phyloP scores from a whole-genome alignment of 176 grass and related monocot genomes.

The Urochloa ruziziensis region DNA sequence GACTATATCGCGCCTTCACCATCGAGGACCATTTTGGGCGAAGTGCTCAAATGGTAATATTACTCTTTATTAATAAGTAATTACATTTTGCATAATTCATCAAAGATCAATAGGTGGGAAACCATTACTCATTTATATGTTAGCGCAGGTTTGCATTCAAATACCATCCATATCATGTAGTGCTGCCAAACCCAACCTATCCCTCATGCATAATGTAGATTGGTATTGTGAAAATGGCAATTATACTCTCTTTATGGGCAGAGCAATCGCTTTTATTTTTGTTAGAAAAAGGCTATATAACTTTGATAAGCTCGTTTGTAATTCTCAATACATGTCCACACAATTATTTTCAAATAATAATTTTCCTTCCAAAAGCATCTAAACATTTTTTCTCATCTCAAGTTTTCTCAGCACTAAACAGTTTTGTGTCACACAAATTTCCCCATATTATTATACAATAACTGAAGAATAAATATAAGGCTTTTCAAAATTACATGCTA shows the following conservation, averaged over 20 bases:
- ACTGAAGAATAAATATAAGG: neutral
- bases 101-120: no score
- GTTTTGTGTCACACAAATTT: neutral
- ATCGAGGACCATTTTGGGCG: no score
- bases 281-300: neutral
- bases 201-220: neutral
- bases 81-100: no score
- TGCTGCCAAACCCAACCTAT: neutral
- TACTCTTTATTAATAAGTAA: no score
- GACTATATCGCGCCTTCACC: no score
- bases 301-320: neutral
- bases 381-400: neutral
- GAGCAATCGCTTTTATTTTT: neutral
- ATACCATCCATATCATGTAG: neutral
- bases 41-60: no score
- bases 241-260: neutral
- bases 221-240: neutral
- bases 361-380: neutral
- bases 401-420: neutral
- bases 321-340: no score
- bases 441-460: neutral
- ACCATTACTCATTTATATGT: no score
- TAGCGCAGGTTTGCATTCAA: neutral
- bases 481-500: neutral
- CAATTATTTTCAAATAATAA: neutral